Conservation (phyloP, 2,329 filamentous ascomycete species). For the Colletotrichum endophyticum region DNA sequence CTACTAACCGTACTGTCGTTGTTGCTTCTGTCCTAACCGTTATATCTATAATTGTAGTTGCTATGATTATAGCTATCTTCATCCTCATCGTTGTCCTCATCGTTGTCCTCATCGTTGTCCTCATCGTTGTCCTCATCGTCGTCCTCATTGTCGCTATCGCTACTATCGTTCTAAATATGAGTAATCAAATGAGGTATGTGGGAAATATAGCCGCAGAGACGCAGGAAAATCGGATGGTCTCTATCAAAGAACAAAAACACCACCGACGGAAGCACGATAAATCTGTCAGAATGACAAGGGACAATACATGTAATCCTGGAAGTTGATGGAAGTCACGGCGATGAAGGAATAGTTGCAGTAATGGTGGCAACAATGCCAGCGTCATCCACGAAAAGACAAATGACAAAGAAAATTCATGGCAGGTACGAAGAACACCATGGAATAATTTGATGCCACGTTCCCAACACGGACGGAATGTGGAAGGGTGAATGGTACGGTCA, state of each 20-base stretch:
- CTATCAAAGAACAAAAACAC: background rate
- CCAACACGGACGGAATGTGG: background rate
- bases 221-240: too few relatives aligned
- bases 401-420: background rate
- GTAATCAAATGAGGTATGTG: too few relatives aligned
- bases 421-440: background rate
- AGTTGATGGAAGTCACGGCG: background rate
- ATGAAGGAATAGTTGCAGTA: background rate
- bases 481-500: background rate
- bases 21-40: too few relatives aligned
- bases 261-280: background rate
- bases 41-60: too few relatives aligned
- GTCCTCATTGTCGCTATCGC: too few relatives aligned
- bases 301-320: background rate
- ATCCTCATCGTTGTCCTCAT: too few relatives aligned
- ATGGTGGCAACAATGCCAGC: background rate
- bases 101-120: too few relatives aligned
- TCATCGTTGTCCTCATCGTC: too few relatives aligned
- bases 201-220: too few relatives aligned
- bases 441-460: background rate
- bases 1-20: too few relatives aligned
- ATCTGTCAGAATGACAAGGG: background rate
- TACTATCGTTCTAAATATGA: too few relatives aligned
- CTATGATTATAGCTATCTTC: too few relatives aligned
- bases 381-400: background rate